phyloP scores from a whole-genome alignment of 140 eudicot genomes.

The Stevia rebaudiana region DNA sequence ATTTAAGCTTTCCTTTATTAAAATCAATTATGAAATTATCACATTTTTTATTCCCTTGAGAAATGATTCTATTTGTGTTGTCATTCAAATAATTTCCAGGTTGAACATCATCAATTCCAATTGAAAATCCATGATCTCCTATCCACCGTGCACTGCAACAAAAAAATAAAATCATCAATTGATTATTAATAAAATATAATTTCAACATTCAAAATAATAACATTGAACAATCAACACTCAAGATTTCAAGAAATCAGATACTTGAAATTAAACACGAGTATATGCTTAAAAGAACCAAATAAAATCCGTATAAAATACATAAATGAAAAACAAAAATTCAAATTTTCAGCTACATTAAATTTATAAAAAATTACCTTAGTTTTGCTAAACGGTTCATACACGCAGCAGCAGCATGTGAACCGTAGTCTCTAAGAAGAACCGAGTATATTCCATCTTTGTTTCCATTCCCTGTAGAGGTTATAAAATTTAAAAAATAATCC shows the following conservation, averaged over 20 bases:
- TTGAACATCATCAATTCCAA: conserved; percentile 94
- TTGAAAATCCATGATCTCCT: conserved; percentile 96
- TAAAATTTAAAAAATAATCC: too few relatives aligned
- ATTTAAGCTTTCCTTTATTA: conserved; percentile 55
- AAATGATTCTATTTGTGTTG: conserved; percentile 35
- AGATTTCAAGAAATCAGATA: not conserved
- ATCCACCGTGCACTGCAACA: conserved; percentile 95
- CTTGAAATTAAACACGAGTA: not conserved
- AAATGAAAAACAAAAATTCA: too few relatives aligned
- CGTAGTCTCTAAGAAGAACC: too few relatives aligned
- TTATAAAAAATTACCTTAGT: not conserved
- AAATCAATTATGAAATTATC: conserved; percentile 44
- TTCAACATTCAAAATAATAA: too few relatives aligned
- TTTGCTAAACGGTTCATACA: not conserved
- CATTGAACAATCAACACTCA: too few relatives aligned
- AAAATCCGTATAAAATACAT: not conserved
- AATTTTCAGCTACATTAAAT: not conserved
- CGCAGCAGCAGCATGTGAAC: too few relatives aligned
- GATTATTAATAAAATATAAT: too few relatives aligned
- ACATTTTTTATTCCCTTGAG: conserved; percentile 45
- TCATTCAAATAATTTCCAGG: conserved; percentile 57
- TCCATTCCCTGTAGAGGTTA: too few relatives aligned
- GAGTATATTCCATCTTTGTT: too few relatives aligned
- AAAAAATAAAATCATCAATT: conserved; percentile 9
- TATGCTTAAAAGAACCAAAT: not conserved